Conservation (phyloP, 306 rosid genomes). For the Notholithocarpus densiflorus region DNA sequence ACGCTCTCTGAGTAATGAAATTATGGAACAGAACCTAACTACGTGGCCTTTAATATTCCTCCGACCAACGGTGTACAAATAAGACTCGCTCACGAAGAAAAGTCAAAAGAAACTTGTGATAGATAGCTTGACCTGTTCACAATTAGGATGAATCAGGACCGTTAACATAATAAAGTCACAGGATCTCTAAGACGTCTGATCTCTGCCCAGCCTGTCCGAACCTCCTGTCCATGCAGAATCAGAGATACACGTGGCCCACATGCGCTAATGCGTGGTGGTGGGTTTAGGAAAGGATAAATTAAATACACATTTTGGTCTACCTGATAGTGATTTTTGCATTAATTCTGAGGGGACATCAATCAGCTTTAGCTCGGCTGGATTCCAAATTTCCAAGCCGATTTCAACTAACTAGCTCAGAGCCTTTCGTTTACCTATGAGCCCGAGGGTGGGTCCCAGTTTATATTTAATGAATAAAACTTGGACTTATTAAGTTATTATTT, state of each 20-base stretch:
- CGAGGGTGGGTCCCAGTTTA: not conserved
- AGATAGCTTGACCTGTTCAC: not conserved
- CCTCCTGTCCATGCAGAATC: not conserved
- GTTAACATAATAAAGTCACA: not conserved
- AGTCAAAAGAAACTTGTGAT: not conserved
- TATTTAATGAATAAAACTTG: no score
- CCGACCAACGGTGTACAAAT: no score
- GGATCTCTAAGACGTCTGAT: not conserved
- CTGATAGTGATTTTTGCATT: not conserved
- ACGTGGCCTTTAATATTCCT: not conserved
- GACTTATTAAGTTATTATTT: no score
- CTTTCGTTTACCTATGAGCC: not conserved
- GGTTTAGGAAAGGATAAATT: not conserved
- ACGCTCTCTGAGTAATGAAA: no score
- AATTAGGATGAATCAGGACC: not conserved
- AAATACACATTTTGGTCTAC: not conserved
- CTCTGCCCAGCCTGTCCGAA: not conserved
- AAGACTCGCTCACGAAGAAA: no score
- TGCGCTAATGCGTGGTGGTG: not conserved
- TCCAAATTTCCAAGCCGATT: not conserved
- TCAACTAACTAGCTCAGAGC: not conserved
- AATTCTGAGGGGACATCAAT: not conserved
- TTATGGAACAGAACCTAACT: not conserved
- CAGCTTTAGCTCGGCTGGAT: constrained; percentile 2
- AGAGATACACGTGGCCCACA: constrained; percentile 25